phyloP scores from a whole-genome alignment of 805 yeast genomes.

The Myxozyma geophila region DNA sequence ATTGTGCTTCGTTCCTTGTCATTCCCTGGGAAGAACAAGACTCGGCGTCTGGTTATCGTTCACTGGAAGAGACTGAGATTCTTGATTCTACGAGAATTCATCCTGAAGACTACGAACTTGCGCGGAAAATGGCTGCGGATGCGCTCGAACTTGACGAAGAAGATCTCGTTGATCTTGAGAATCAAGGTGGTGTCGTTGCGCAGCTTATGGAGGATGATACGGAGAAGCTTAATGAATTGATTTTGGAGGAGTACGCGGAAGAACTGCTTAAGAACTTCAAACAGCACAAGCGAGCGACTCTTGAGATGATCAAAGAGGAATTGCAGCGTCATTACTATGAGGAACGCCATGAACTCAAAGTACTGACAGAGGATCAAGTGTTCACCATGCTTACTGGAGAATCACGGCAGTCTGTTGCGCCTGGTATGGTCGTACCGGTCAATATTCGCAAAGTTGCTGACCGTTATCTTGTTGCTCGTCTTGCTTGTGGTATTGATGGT shows the following conservation, averaged over 20 bases:
- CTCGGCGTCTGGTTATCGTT: slow-evolving; percentile 57
- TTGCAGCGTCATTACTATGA: slow-evolving; percentile 87
- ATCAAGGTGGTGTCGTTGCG: slow-evolving; percentile 79
- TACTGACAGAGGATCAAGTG: slow-evolving; percentile 68
- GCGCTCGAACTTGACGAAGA: slow-evolving; percentile 96
- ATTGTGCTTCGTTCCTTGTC: slow-evolving; percentile 87
- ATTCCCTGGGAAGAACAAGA: slow-evolving; percentile 64
- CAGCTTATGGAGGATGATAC: slow-evolving; percentile 73
- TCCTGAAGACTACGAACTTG: slow-evolving; percentile 96
- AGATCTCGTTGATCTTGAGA: slow-evolving; percentile 77
- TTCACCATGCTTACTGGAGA: slow-evolving; percentile 93
- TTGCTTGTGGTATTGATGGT: slow-evolving; percentile 68
- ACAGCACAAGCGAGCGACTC: slow-evolving; percentile 74
- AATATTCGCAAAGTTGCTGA: slow-evolving; percentile 65
- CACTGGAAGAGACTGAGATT: slow-evolving; percentile 57
- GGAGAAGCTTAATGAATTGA: slow-evolving; percentile 78
- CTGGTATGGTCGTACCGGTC: slow-evolving; percentile 77
- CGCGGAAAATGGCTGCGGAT: slow-evolving; percentile 97
- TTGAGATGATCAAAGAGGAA: slow-evolving; percentile 84
- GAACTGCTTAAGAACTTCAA: slow-evolving; percentile 68
- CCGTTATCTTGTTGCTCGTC: slow-evolving; percentile 51
- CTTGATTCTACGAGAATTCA: slow-evolving; percentile 95
- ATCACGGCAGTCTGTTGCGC: slow-evolving; percentile 65
- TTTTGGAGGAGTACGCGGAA: slow-evolving; percentile 88
- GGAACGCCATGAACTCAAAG: slow-evolving; percentile 71